These are phyloP conservation scores for Yarrowia keelungensis DNA, from an alignment of 805 yeast species.

Conservation along the genomic window DNA sequence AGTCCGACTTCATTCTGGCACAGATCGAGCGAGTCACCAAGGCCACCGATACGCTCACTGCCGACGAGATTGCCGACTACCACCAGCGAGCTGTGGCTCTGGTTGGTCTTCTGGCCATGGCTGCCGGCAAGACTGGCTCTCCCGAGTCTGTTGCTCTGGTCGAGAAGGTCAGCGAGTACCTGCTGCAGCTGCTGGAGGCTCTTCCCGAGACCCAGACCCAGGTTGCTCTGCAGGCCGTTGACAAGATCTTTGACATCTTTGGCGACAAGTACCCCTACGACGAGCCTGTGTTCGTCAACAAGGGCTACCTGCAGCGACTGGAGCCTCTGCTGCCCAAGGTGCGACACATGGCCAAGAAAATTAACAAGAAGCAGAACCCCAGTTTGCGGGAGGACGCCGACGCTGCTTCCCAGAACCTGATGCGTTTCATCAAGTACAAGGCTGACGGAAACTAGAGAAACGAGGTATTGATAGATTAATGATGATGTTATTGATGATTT, in stretches of 20 bases:
- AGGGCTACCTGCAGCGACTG: constrained; percentile 56
- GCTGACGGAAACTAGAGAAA: constrained; percentile 38
- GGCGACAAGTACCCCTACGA: constrained; percentile 81
- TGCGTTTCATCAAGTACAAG: constrained; percentile 81
- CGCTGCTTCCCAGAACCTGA: constrained; percentile 70
- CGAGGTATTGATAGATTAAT: neutral
- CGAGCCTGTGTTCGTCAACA: constrained; percentile 65
- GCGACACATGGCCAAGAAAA: constrained; percentile 61
- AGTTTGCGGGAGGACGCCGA: constrained; percentile 68
- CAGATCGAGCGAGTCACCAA: constrained; percentile 43
- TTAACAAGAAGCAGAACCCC: constrained; percentile 68
- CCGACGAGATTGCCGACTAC: constrained; percentile 52
- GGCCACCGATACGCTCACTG: constrained; percentile 42
- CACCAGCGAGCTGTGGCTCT: constrained; percentile 59
- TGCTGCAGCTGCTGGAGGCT: constrained; percentile 50
- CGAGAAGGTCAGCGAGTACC: constrained; percentile 55
- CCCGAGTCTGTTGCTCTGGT: constrained; percentile 51
- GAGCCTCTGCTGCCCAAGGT: constrained; percentile 56
- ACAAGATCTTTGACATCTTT: constrained; percentile 76
- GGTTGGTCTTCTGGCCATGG: constrained; percentile 58
- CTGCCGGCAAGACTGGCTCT: constrained; percentile 52
- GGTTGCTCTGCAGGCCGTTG: constrained; percentile 64
- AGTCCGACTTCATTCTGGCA: constrained; percentile 45
- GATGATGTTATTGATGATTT: neutral
- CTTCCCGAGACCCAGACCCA: constrained; percentile 50